Evolutionary conservation across 805 yeast species (phyloP).

Genomic region (Starmerella asiatica): DNA sequence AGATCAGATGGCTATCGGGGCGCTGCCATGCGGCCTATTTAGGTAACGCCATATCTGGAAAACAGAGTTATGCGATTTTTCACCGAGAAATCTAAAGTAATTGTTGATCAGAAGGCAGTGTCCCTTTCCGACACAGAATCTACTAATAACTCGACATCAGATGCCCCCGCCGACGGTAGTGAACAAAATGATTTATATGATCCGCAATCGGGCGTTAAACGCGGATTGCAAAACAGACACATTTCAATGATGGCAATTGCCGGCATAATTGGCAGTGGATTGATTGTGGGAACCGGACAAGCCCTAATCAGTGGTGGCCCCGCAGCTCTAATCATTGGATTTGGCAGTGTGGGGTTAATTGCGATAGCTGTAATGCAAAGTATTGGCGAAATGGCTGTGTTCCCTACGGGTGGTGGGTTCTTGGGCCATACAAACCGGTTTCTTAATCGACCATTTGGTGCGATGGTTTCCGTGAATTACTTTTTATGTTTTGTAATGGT

Average conservation of each 20-base stretch:
- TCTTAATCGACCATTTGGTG: slow-evolving; percentile 36
- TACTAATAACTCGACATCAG: not conserved
- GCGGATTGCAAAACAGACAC: slow-evolving; percentile 47
- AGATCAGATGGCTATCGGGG: too few species aligned
- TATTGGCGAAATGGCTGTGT: slow-evolving; percentile 43
- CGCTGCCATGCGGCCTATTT: too few species aligned
- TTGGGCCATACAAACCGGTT: slow-evolving; percentile 36
- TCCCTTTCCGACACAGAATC: not conserved
- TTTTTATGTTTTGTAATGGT: slow-evolving; percentile 38
- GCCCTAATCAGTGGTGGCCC: slow-evolving; percentile 40
- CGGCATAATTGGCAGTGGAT: slow-evolving; percentile 73
- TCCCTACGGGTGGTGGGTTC: slow-evolving; percentile 44
- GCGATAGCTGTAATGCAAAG: slow-evolving; percentile 42
- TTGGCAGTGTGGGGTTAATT: slow-evolving; percentile 36
- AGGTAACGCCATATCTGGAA: too few species aligned
- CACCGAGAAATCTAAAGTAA: too few species aligned
- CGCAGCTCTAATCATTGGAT: slow-evolving; percentile 38
- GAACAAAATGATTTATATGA: slow-evolving; percentile 20
- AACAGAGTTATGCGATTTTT: too few species aligned
- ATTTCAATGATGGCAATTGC: slow-evolving; percentile 73
- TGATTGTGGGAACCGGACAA: slow-evolving; percentile 50
- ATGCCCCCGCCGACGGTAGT: not conserved
- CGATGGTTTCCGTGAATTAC: slow-evolving; percentile 37
- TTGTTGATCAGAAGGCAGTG: too few species aligned
- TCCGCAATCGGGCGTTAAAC: slow-evolving; percentile 27